Evolutionary conservation across 495 filamentous ascomycete genomes (phyloP).

Genomic region (Annulohypoxylon nitens): DNA sequence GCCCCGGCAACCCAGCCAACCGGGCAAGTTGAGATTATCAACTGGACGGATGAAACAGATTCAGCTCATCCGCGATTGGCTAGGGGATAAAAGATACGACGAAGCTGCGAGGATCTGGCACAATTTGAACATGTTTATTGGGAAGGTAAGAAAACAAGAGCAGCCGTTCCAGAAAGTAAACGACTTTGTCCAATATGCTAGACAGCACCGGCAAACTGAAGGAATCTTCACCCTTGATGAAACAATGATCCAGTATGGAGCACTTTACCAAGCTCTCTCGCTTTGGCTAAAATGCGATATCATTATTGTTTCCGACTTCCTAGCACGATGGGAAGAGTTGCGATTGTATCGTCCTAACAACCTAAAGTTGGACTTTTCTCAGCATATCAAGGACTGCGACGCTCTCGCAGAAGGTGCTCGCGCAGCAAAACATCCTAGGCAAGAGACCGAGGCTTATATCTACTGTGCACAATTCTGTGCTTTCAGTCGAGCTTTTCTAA

Average conservation of each 20-base stretch:
- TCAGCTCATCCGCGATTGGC: conserved; percentile 45
- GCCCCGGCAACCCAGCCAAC: not conserved
- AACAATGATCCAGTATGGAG: conserved; percentile 62
- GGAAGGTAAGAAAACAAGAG: conserved; percentile 64
- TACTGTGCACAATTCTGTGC: conserved; percentile 50
- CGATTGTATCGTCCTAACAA: conserved; percentile 9
- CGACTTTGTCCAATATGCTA: conserved; percentile 64
- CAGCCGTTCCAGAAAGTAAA: conserved; percentile 72
- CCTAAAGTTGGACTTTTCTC: conserved; percentile 55
- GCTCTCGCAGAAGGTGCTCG: conserved; percentile 48
- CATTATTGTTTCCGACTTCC: conserved; percentile 68
- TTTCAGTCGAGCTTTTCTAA: conserved; percentile 35
- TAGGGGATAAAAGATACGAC: conserved; percentile 55
- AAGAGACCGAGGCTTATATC: conserved; percentile 55
- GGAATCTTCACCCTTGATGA: conserved; percentile 60
- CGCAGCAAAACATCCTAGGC: conserved; percentile 37
- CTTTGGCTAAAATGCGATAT: conserved; percentile 69
- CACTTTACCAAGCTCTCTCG: conserved; percentile 61
- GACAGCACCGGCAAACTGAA: conserved; percentile 54
- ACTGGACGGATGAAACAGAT: conserved; percentile 40
- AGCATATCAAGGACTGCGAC: conserved; percentile 54
- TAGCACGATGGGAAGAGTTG: conserved; percentile 50
- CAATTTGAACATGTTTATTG: conserved; percentile 58
- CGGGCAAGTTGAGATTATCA: conserved; percentile 7
- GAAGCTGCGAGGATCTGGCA: conserved; percentile 56